Evolutionary conservation across 2,329 filamentous ascomycete genomes (phyloP).

Genomic region (Ophiostoma tasmaniense): DNA sequence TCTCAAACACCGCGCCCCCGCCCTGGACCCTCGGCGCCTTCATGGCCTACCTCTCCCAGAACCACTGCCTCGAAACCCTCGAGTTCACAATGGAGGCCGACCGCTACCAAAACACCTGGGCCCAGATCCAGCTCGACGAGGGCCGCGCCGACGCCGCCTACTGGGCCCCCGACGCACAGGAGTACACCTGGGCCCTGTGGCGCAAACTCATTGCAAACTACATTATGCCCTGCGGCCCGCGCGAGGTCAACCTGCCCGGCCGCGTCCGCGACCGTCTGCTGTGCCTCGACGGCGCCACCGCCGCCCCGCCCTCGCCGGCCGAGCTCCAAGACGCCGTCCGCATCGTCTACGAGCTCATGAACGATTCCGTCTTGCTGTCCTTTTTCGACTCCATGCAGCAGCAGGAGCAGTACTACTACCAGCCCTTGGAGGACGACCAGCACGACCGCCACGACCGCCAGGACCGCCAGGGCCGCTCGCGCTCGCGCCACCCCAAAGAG

Average conservation of each 20-base stretch:
- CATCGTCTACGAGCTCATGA: conserved; percentile 94
- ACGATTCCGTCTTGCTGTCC: conserved; percentile 86
- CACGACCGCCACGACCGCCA: conserved; percentile 7
- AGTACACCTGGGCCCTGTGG: conserved; percentile 76
- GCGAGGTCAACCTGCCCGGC: conserved; percentile 85
- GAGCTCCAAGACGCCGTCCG: conserved; percentile 72
- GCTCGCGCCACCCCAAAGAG: conserved; percentile 34
- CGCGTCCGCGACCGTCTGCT: conserved; percentile 77
- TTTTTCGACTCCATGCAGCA: conserved; percentile 62
- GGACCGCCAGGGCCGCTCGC: conserved; percentile 31
- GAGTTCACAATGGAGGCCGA: conserved; percentile 95
- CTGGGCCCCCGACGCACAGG: conserved; percentile 37
- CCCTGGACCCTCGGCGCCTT: conserved; percentile 90
- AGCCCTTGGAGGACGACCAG: conserved; percentile 20
- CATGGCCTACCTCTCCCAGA: conserved; percentile 93
- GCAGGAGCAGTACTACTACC: conserved; percentile 8
- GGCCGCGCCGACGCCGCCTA: conserved; percentile 24
- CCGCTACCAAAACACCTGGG: conserved; percentile 60
- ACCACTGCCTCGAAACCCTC: conserved; percentile 91
- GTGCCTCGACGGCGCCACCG: conserved; percentile 46
- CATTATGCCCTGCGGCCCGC: conserved; percentile 72
- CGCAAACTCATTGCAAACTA: conserved; percentile 82
- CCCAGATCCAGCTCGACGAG: conserved; percentile 35
- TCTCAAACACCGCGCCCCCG: conserved; percentile 74
- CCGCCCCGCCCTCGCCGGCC: conserved; percentile 61